Evolutionary conservation across 768 basidiomycete species (phyloP), one percentile per base, ranked within the genome.

Genomic region (Kwoniella sp.): DNA sequence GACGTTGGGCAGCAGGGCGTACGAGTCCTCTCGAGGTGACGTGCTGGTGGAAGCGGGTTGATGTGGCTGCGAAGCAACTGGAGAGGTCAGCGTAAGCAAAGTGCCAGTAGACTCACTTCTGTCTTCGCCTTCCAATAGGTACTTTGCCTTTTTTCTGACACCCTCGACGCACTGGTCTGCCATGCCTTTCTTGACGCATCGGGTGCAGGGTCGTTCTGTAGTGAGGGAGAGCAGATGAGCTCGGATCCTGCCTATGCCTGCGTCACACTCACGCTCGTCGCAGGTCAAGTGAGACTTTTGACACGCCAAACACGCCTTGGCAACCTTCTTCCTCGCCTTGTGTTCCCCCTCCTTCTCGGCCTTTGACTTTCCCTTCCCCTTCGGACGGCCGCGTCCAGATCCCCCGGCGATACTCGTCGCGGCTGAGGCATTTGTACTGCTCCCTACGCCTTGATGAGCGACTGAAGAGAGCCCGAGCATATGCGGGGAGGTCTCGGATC

Each of bases 281-380:
- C 93, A 98, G n/a, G 93, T 98, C 61, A 98, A 78, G 75, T 98
- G 93, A 2, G 91, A 90, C 74, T 90, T 93, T 76, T 96, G 92
- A 74, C 93, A 98, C 63, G 89, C 88, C 57, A 88, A 85, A 71
- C 93, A 98, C 41, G 93, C 93, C 40, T 90, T 83, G 5, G 68
- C 68, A 25, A 65, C 65, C 40, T 67, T 67, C 43, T 61, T 67
- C 42, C 63, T 46, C 3, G 50, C 46, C 55, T 59, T 65, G 41
- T 55, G 53, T 23, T 58, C 56, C 42, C 45, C 53, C 14, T 53
- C 56, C 29, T 51, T 49, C 33, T 57, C 57, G 32, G 36, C 27
- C 32, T 52, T 56, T 11, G 40, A 25, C 31, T 40, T 56, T 3
- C 39, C 50, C 39, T 37, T 59, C 10, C 41, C 45, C 34, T 36